Percentiles rank a stretch among this genome's conserved stretches.
phyloP scores from a whole-genome alignment of 2,329 filamentous ascomycete genomes.

The Zopfia rhizophila region DNA sequence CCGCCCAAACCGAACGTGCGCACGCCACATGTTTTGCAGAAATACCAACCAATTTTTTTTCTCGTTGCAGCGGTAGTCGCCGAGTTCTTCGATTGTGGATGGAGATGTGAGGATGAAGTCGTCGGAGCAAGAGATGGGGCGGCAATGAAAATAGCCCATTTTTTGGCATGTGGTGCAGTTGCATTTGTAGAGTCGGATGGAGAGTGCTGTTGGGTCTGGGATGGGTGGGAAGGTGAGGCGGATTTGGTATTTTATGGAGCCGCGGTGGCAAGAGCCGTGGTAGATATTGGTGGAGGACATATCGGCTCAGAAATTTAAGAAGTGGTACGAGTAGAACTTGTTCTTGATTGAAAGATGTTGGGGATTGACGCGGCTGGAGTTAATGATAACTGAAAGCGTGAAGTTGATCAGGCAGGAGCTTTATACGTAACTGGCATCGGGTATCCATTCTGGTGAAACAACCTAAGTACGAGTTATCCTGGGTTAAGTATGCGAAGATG shows the following conservation, averaged over 20 bases:
- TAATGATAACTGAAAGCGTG: too few species aligned
- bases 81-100: constrained; percentile 45
- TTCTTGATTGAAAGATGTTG: neutral
- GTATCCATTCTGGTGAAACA: too few species aligned
- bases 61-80: constrained; percentile 53
- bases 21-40: constrained; percentile 60
- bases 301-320: neutral
- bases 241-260: constrained; percentile 55
- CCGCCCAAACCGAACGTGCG: constrained; percentile 55
- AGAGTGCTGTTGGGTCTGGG: constrained; percentile 23
- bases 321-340: neutral
- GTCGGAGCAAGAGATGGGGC: constrained; percentile 46
- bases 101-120: constrained; percentile 62
- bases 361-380: neutral
- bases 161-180: constrained; percentile 64
- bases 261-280: constrained; percentile 61
- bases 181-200: constrained; percentile 53
- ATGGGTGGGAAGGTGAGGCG: constrained; percentile 56
- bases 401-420: too few species aligned
- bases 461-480: too few species aligned
- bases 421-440: too few species aligned
- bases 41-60: constrained; percentile 55
- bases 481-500: too few species aligned
- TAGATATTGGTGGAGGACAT: constrained; percentile 37
- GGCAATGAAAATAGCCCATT: constrained; percentile 59